Evolutionary conservation across 805 yeast species (phyloP).

Genomic region (Nakazawaea ernobii): DNA sequence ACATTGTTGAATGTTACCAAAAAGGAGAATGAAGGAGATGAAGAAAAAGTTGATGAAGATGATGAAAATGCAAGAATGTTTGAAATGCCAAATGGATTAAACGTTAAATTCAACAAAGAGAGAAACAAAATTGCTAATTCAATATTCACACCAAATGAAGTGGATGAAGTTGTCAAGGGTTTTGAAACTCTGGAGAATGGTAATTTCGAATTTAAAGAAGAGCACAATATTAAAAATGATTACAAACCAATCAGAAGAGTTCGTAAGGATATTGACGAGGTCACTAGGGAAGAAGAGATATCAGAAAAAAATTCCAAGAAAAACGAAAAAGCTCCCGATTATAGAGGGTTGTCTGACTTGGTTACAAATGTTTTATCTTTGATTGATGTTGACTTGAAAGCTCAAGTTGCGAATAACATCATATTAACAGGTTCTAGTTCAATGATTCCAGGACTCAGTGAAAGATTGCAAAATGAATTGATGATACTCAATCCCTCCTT

Average conservation of each 20-base stretch:
- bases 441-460: constrained; percentile 74
- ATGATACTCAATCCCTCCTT: constrained; percentile 72
- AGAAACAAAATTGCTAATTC: constrained; percentile 65
- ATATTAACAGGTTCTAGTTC: constrained; percentile 84
- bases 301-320: neutral
- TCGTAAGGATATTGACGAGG: constrained; percentile 9
- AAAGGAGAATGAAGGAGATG: constrained; percentile 23
- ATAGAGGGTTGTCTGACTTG: constrained; percentile 52
- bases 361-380: constrained; percentile 48
- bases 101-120: constrained; percentile 52
- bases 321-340: constrained; percentile 14
- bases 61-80: constrained; percentile 39
- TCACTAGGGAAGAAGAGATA: neutral
- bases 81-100: constrained; percentile 76
- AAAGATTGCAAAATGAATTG: constrained; percentile 67
- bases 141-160: constrained; percentile 57
- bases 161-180: constrained; percentile 26
- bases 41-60: constrained; percentile 14
- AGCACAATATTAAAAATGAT: constrained; percentile 11
- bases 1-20: constrained; percentile 43
- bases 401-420: constrained; percentile 83
- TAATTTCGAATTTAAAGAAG: constrained; percentile 28
- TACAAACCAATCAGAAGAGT: constrained; percentile 13
- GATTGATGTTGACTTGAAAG: constrained; percentile 76
- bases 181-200: constrained; percentile 45